phyloP scores from a whole-genome alignment of 805 yeast genomes.

The Spathaspora passalidarum region DNA sequence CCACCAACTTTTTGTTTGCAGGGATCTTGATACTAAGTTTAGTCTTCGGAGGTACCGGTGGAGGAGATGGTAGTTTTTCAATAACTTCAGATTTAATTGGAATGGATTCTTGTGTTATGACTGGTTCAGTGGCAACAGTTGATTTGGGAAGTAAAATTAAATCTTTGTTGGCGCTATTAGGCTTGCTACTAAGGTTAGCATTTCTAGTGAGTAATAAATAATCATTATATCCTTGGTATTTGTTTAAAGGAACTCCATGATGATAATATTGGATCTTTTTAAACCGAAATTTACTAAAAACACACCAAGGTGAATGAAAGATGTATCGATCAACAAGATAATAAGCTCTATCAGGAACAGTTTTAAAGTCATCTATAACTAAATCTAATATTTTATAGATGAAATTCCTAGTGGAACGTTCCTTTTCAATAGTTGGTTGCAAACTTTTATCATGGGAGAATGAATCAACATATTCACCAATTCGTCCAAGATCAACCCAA shows the following conservation, averaged over 20 bases:
- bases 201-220: conserved; percentile 9
- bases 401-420: not conserved
- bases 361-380: not conserved
- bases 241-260: conserved; percentile 12
- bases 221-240: conserved; percentile 17
- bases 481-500: not conserved
- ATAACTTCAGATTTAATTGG: not conserved
- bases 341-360: conserved; percentile 18
- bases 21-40: not conserved
- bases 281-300: conserved; percentile 16
- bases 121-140: not conserved
- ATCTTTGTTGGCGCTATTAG: not conserved
- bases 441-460: not conserved
- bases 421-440: not conserved
- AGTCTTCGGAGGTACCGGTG: not conserved
- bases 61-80: not conserved
- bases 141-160: too few species aligned
- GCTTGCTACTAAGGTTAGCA: not conserved
- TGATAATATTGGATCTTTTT: conserved; percentile 11
- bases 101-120: too few species aligned
- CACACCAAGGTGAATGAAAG: conserved; percentile 32
- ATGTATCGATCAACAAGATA: conserved; percentile 39
- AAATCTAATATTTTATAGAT: not conserved
- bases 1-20: not conserved
- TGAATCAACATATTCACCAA: not conserved